Base-by-base conservation (phyloP, 805 yeast genomes). In the Aciculoconidium aculeatum region DNA sequence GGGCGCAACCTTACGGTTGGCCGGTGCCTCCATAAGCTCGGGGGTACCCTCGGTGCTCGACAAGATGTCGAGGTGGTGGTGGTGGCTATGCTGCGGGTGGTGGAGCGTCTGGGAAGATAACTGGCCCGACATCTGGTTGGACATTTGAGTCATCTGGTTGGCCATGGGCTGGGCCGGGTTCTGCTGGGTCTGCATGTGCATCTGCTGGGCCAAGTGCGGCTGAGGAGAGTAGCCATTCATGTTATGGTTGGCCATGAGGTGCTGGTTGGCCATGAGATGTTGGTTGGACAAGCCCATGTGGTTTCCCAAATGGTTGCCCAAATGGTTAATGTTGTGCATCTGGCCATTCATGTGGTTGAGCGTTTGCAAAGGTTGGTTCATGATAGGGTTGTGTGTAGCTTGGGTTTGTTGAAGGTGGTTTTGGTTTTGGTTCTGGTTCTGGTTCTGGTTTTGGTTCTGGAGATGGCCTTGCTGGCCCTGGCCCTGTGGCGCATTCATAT, bases 1-100 rank as follows among this genome's bases (percentile, higher is more conserved):
- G 5, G 86, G 86, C 0, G 85, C 83, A 16, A 76, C 61, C 40
- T 72, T 75, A 15, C 49, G 41, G 23, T 37, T 43, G n/a, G 31
- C 28, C 3, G 27, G 15, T n/a, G 40, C 46, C 23, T 15, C 22
- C 34, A 31, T 26, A 17, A 31, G 21, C 22, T 31, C 34, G 13
- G 34, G 34, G 8, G 34, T 31, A 3, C 34, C 34, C 15, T 31
- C 34, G 27, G 20, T 31, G 20, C 27, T 21, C 6, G 34, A 31
- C 24, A 31, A 30, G 24, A 31, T 31, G 30, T 31, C 34, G 24
- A 31, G 30, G 24, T 31, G 34, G 24, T 25, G 34, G 21, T 32
- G 37, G 23, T 30, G 42, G 25, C 20, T 21, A 16, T 22, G 32
- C 21, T 33, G 40, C 8, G 31, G 40, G 19, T 30, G 36, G 9